Conservation (phyloP, 805 yeast genomes). For the Yamadazyma olivae region DNA sequence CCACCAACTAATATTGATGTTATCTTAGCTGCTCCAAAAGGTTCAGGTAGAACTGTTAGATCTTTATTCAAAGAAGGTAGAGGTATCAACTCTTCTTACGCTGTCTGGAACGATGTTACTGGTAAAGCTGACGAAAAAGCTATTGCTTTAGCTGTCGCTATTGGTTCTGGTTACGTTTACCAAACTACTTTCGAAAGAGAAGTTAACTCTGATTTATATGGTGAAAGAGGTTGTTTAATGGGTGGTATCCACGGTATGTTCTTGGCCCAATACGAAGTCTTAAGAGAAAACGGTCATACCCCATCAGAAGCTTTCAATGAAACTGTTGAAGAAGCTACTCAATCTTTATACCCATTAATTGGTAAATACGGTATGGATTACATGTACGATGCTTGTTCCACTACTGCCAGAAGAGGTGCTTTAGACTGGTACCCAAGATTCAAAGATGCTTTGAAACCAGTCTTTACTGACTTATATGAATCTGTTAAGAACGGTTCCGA, state of each 20-base stretch:
- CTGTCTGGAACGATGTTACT: constrained; percentile 98
- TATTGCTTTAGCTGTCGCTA: constrained; percentile 96
- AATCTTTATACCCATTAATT: constrained; percentile 96
- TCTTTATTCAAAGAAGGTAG: constrained; percentile 99
- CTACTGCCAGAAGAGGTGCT: constrained; percentile 99
- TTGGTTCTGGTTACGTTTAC: constrained; percentile 99
- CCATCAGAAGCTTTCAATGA: constrained; percentile 99
- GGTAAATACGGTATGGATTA: constrained; percentile 99
- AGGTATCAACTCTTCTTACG: constrained; percentile 99
- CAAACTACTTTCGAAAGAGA: constrained; percentile 99
- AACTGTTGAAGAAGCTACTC: constrained; percentile 99
- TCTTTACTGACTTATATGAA: constrained; percentile 92
- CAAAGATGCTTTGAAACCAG: constrained; percentile 98
- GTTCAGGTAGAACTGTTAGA: constrained; percentile 99
- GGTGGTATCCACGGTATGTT: constrained; percentile 99
- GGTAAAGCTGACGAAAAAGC: constrained; percentile 99
- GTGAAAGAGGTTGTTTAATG: constrained; percentile 99
- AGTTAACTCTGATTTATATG: constrained; percentile 98
- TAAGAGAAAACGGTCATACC: constrained; percentile 99
- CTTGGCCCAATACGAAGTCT: constrained; percentile 99
- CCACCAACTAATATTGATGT: constrained; percentile 95
- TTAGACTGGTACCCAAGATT: constrained; percentile 99
- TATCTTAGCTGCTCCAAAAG: constrained; percentile 99
- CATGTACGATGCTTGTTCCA: constrained; percentile 99
- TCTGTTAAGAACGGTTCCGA: constrained; percentile 94